phyloP scores from a whole-genome alignment of 257 asterid species.

The Fraxinus quadrangulata region DNA sequence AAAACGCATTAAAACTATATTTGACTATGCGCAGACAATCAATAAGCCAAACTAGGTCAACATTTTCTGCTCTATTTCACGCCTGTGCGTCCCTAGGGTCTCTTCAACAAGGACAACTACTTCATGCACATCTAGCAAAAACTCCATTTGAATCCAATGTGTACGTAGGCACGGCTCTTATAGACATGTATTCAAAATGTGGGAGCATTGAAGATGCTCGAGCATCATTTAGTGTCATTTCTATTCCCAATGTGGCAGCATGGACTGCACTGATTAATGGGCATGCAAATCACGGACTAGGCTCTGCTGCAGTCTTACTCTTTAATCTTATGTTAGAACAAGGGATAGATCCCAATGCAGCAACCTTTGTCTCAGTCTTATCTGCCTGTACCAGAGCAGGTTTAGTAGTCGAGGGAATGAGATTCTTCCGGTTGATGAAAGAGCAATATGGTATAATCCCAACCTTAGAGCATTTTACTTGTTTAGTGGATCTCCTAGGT shows the following conservation, averaged over 20 bases:
- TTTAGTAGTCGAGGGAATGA: conserved; percentile 50
- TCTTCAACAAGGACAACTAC: conserved; percentile 60
- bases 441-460: conserved; percentile 51
- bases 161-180: conserved; percentile 70
- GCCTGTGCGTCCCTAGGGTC: conserved; percentile 74
- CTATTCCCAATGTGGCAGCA: conserved; percentile 64
- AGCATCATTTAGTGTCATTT: conserved; percentile 50
- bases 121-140: conserved; percentile 64
- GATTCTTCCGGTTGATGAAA: conserved; percentile 52
- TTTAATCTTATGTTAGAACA: conserved; percentile 57
- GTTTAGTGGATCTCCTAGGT: conserved; percentile 78
- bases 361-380: conserved; percentile 70
- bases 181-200: conserved; percentile 85
- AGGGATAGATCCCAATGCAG: conserved; percentile 62
- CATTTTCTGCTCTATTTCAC: conserved; percentile 60
- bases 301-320: conserved; percentile 46
- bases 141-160: conserved; percentile 60
- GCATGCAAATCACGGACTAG: conserved; percentile 61
- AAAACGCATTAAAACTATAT: conserved; percentile 58
- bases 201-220: conserved; percentile 70
- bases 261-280: conserved; percentile 82
- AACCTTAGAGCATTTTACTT: conserved; percentile 68
- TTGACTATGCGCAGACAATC: conserved; percentile 55
- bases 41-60: conserved; percentile 60
- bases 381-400: conserved; percentile 69